Percentiles rank a stretch among this genome's conserved stretches.
phyloP scores from a whole-genome alignment of 495 filamentous ascomycete genomes.

The Aspergillus cavernicola region DNA sequence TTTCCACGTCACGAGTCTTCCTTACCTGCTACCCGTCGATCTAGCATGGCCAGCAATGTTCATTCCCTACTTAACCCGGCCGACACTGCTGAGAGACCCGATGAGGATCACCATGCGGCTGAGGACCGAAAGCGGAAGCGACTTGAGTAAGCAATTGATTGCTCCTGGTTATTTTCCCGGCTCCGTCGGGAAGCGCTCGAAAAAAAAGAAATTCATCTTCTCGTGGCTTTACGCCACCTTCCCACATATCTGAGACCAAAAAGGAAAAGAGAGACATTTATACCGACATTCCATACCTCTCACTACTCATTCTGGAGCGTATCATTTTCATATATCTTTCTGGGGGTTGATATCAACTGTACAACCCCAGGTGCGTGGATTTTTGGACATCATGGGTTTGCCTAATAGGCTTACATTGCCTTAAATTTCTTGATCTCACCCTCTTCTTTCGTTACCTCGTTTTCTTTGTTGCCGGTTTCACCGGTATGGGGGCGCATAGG shows the following conservation, averaged over 20 bases:
- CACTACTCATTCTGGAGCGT: slow-evolving; percentile 15
- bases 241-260: slow-evolving; percentile 12
- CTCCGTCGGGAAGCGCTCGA: neutral
- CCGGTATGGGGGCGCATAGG: neutral
- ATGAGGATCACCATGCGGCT: slow-evolving; percentile 59
- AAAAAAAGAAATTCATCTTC: neutral
- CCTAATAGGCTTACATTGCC: neutral
- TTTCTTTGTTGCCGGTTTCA: neutral
- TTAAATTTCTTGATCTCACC: neutral
- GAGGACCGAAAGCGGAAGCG: slow-evolving; percentile 82
- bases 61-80: slow-evolving; percentile 80
- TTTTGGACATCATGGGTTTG: slow-evolving; percentile 7
- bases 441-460: neutral
- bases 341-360: slow-evolving; percentile 22
- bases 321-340: slow-evolving; percentile 11
- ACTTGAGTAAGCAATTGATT: slow-evolving; percentile 43
- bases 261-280: neutral
- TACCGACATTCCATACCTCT: neutral
- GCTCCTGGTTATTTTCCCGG: neutral
- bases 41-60: slow-evolving; percentile 73
- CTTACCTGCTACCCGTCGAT: slow-evolving; percentile 62
- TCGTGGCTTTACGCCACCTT: neutral
- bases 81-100: slow-evolving; percentile 69
- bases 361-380: slow-evolving; percentile 13
- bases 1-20: slow-evolving; percentile 44